phyloP scores from a whole-genome alignment of 345 rosid genomes.

The Pseudoturritis turrita region DNA sequence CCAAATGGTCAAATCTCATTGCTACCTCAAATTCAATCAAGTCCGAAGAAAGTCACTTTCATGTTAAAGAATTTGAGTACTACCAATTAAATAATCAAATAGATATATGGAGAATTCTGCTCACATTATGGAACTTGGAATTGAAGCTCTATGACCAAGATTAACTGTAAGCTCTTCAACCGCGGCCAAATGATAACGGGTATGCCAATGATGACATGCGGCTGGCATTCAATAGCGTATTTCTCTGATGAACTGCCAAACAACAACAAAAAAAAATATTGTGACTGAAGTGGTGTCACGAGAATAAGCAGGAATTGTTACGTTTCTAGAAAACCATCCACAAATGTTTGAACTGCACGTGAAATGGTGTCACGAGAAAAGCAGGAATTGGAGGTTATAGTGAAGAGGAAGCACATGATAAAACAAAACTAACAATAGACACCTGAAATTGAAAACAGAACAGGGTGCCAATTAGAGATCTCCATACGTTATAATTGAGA shows the following conservation, averaged over 20 bases:
- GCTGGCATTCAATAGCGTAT: slow-evolving; percentile 71
- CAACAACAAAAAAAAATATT: slow-evolving; percentile 11
- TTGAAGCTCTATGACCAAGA: slow-evolving; percentile 71
- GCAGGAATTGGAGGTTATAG: slow-evolving; percentile 63
- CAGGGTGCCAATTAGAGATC: slow-evolving; percentile 1
- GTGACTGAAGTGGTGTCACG: not conserved
- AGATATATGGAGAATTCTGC: slow-evolving; percentile 16
- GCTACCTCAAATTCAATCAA: slow-evolving; percentile 2
- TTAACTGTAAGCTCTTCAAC: slow-evolving; percentile 73
- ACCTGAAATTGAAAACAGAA: slow-evolving; percentile 51
- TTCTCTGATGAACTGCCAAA: slow-evolving; percentile 73
- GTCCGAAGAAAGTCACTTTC: slow-evolving; percentile 2
- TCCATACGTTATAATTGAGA: not conserved
- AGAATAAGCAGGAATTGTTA: slow-evolving; percentile 20
- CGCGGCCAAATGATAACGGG: slow-evolving; percentile 66
- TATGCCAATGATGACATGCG: slow-evolving; percentile 77
- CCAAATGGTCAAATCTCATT: slow-evolving; percentile 3
- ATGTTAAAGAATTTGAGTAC: not conserved
- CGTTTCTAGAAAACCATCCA: slow-evolving; percentile 93
- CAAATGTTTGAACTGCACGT: slow-evolving; percentile 64
- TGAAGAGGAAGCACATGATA: slow-evolving; percentile 64
- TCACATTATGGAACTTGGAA: slow-evolving; percentile 78
- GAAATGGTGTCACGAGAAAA: slow-evolving; percentile 55
- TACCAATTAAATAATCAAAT: slow-evolving; percentile 1
- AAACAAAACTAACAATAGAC: slow-evolving; percentile 71